phyloP scores from a whole-genome alignment of 2,329 filamentous ascomycete species.

The Hymenoscyphus fructigenus region DNA sequence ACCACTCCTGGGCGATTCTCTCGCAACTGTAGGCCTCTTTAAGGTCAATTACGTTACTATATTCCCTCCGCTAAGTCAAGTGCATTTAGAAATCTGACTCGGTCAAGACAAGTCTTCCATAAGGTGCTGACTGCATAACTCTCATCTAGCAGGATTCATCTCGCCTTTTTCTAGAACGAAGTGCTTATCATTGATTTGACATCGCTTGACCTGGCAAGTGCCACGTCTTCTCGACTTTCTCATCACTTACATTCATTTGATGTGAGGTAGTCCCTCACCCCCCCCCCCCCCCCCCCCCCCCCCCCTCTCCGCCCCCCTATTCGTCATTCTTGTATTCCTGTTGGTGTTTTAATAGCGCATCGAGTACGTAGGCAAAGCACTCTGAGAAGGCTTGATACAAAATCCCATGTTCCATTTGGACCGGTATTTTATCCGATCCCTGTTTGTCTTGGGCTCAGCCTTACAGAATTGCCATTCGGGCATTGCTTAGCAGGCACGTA shows the following conservation, averaged over 20 bases:
- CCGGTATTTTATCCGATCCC: not conserved
- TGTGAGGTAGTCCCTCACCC: not conserved
- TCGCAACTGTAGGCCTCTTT: not conserved
- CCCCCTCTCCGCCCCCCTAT: too few relatives aligned
- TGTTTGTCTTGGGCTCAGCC: not conserved
- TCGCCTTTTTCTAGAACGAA: not conserved
- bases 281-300: too few relatives aligned
- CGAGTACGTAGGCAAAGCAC: not conserved
- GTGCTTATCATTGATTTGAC: not conserved
- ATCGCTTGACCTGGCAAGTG: not conserved
- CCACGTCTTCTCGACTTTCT: not conserved
- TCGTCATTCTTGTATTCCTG: not conserved
- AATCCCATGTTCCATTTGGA: not conserved
- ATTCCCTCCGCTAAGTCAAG: not conserved
- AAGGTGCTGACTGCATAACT: not conserved
- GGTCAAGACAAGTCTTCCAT: not conserved
- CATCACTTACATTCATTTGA: not conserved
- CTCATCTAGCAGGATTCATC: not conserved
- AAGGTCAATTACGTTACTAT: not conserved
- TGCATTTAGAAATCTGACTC: not conserved
- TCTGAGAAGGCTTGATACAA: not conserved
- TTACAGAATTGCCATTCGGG: not conserved
- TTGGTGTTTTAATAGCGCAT: not conserved
- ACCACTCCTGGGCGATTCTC: not conserved
- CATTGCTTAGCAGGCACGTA: not conserved